Conservation (phyloP, 805 yeast species). For the Pichia phayaonensis region DNA sequence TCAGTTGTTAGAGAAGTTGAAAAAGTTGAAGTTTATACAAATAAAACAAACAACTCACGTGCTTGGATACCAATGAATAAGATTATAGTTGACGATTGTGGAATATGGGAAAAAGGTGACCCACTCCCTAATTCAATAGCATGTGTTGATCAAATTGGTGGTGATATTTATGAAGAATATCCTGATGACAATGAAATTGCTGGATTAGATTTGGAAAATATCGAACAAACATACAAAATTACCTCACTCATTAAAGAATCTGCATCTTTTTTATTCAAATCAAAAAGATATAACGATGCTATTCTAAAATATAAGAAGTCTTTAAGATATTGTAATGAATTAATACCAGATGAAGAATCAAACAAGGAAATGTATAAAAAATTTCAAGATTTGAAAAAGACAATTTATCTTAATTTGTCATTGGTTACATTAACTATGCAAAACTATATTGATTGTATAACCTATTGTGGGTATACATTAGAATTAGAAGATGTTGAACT, state of each 20-base stretch:
- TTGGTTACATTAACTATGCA: conserved; percentile 43
- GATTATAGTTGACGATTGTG: conserved; percentile 50
- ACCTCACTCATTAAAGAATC: conserved; percentile 54
- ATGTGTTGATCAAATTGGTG: conserved; percentile 51
- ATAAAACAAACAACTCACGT: conserved; percentile 17
- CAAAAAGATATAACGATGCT: conserved; percentile 43
- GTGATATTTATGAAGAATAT: conserved; percentile 67
- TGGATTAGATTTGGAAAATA: conserved; percentile 39
- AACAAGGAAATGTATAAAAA: conserved; percentile 45
- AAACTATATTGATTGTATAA: conserved; percentile 41
- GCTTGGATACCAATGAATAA: conserved; percentile 33
- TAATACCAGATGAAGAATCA: conserved; percentile 59
- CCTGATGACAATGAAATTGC: conserved; percentile 69
- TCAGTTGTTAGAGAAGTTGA: conserved; percentile 64
- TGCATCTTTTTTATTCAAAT: conserved; percentile 53
- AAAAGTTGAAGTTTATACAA: conserved; percentile 36
- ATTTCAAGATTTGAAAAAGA: conserved; percentile 44
- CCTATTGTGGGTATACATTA: conserved; percentile 48
- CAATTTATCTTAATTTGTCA: conserved; percentile 50
- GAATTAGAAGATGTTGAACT: conserved; percentile 35
- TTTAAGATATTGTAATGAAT: conserved; percentile 62
- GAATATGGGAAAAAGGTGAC: conserved; percentile 49
- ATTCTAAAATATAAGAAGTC: conserved; percentile 59
- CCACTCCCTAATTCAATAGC: conserved; percentile 56
- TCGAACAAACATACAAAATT: conserved; percentile 42